A percentile compares a stretch with the other conserved stretches of the same genome.
These are phyloP conservation scores for Neofusicoccum kwambonambiense DNA, from an alignment of 2,329 filamentous ascomycete genomes.

Conservation along the genomic window DNA sequence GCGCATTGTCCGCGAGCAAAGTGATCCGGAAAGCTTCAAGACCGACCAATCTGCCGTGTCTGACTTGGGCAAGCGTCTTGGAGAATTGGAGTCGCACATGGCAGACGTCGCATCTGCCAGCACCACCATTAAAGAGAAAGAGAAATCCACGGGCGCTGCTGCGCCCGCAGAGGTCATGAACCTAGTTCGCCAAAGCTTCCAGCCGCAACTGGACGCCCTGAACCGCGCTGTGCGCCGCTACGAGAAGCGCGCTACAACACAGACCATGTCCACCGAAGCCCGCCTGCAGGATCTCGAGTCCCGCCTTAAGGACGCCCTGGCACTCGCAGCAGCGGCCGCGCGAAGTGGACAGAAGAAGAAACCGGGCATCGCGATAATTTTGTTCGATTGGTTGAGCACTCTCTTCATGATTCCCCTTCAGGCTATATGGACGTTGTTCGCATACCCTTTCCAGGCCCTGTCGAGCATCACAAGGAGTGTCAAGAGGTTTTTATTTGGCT, in stretches of 20 bases:
- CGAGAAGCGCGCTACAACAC: conserved; percentile 79
- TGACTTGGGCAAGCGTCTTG: conserved; percentile 53
- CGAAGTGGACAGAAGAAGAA: conserved; percentile 32
- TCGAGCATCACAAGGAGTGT: background rate
- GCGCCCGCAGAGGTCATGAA: conserved; percentile 37
- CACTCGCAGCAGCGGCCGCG: conserved; percentile 70
- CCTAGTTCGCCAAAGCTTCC: conserved; percentile 65
- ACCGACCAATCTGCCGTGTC: conserved; percentile 21
- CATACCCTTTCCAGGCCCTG: conserved; percentile 31
- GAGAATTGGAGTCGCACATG: conserved; percentile 64
- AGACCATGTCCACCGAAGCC: conserved; percentile 73
- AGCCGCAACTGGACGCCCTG: conserved; percentile 82
- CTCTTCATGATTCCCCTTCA: conserved; percentile 26
- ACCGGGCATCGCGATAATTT: conserved; percentile 31
- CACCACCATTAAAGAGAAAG: conserved; percentile 25
- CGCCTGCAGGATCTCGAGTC: conserved; percentile 70
- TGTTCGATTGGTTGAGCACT: conserved; percentile 30
- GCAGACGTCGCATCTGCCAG: conserved; percentile 40
- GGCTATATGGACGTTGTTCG: conserved; percentile 28
- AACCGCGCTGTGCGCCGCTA: conserved; percentile 87
- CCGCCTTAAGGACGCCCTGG: conserved; percentile 72
- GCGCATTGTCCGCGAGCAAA: conserved; percentile 55
- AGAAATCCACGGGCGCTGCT: background rate
- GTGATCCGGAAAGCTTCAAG: conserved; percentile 28
- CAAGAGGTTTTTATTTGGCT: conserved; percentile 17